Conservation (phyloP, 2,329 filamentous ascomycete species). For the Colletotrichum sojae region DNA sequence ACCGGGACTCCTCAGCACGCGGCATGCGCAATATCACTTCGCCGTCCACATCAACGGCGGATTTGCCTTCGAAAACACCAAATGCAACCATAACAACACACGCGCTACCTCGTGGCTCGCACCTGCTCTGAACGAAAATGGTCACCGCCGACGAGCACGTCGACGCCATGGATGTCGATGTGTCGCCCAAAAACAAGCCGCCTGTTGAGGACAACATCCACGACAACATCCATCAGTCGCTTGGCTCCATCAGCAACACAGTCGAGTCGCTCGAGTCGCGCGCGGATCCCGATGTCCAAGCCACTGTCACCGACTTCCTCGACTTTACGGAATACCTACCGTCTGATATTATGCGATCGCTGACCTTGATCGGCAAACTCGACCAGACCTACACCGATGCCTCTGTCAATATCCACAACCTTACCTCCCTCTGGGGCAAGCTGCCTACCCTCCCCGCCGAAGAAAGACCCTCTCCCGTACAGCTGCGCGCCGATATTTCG, state of each 20-base stretch:
- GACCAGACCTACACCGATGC: slow-evolving; percentile 71
- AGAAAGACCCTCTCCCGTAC: slow-evolving; percentile 62
- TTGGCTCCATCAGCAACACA: slow-evolving; percentile 53
- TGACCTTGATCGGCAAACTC: slow-evolving; percentile 76
- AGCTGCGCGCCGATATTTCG: slow-evolving; percentile 73
- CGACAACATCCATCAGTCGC: slow-evolving; percentile 45
- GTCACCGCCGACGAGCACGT: slow-evolving; percentile 40
- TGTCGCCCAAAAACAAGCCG: slow-evolving; percentile 53
- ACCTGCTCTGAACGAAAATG: slow-evolving; percentile 39
- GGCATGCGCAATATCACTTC: slow-evolving; percentile 25
- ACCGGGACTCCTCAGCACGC: slow-evolving; percentile 36
- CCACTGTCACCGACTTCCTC: slow-evolving; percentile 79
- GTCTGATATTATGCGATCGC: slow-evolving; percentile 75
- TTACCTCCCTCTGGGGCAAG: slow-evolving; percentile 70
- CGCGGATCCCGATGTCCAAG: slow-evolving; percentile 76
- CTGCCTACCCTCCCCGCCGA: slow-evolving; percentile 65
- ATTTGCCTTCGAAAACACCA: not conserved
- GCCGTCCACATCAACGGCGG: slow-evolving; percentile 8
- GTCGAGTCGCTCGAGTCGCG: slow-evolving; percentile 65
- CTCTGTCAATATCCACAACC: slow-evolving; percentile 67
- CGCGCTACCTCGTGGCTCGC: not conserved
- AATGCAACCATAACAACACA: slow-evolving; percentile 18
- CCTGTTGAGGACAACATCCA: slow-evolving; percentile 48
- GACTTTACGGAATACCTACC: slow-evolving; percentile 80
- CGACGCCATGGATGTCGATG: slow-evolving; percentile 48